Conservation (phyloP, 78 protist genomes). For the Planoprotostelium fungivorum region DNA sequence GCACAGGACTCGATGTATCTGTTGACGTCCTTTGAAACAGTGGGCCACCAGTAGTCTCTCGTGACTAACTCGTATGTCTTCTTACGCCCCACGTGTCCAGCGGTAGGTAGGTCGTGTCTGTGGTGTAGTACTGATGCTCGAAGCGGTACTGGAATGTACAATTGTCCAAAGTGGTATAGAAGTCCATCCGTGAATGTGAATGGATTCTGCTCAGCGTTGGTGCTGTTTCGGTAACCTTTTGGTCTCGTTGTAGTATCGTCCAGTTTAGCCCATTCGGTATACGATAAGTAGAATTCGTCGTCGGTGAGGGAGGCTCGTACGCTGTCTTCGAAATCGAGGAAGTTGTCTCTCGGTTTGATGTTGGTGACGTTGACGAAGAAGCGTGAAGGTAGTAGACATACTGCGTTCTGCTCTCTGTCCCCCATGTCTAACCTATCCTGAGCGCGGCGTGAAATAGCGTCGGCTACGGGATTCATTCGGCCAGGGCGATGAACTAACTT, state of each 20-base stretch:
- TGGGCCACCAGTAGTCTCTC: background rate
- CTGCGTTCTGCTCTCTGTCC: no score
- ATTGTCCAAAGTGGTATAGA: background rate
- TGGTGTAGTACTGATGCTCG: background rate
- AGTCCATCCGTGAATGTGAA: background rate
- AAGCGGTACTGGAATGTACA: background rate
- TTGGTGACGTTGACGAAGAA: background rate
- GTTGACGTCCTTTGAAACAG: background rate
- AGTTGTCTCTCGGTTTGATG: background rate
- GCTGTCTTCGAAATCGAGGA: background rate
- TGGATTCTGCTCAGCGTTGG: background rate
- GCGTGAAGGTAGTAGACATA: background rate
- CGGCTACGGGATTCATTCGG: background rate
- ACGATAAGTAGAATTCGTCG: no score
- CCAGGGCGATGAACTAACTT: background rate
- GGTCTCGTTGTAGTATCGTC: no score
- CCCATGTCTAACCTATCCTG: no score
- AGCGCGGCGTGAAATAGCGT: constrained; percentile 11
- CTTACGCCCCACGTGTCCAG: background rate
- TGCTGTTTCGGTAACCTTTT: no score
- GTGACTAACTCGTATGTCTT: background rate
- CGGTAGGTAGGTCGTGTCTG: background rate
- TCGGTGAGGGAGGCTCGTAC: background rate
- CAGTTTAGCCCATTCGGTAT: no score
- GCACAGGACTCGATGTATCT: background rate